A percentile compares a stretch with the other conserved stretches of the same genome.
These are phyloP conservation scores for Blepharisma undulans DNA, from an alignment of 169 alveolate species.

Conservation along the genomic window DNA sequence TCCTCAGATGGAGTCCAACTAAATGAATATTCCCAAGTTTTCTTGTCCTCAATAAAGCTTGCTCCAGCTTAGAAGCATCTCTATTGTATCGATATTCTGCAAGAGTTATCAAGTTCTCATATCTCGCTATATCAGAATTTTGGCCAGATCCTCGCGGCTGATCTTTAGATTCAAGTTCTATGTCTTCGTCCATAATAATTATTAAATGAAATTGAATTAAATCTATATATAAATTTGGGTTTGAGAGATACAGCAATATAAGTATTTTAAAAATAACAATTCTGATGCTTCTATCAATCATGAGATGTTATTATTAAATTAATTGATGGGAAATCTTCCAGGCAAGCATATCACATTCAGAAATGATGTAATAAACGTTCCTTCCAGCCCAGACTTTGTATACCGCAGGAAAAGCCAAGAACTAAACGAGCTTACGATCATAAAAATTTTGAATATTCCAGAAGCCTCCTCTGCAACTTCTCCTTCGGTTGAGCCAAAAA, in stretches of 20 bases:
- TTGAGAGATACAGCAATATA: too few species aligned
- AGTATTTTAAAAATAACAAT: background rate
- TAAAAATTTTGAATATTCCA: background rate
- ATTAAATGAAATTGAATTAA: too few species aligned
- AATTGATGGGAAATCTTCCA: background rate
- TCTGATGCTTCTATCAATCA: background rate
- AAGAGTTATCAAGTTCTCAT: background rate
- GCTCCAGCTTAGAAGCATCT: background rate
- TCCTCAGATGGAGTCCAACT: conserved; percentile 24
- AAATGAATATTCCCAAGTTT: conserved; percentile 1
- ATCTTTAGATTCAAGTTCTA: background rate
- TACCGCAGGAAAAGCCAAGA: background rate
- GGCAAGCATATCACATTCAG: background rate
- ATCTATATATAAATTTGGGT: background rate
- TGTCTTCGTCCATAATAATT: background rate
- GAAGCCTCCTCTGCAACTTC: background rate
- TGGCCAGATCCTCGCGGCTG: background rate
- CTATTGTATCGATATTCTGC: conserved; percentile 23
- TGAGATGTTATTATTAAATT: background rate
- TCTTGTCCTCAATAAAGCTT: conserved; percentile 17
- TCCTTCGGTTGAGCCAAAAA: background rate
- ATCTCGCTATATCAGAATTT: conserved; percentile 1
- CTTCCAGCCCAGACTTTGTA: background rate
- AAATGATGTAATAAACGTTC: background rate
- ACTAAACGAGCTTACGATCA: background rate